A percentile compares a stretch with the other conserved stretches of the same genome.
Evolutionary conservation across 257 asterid species (phyloP).

Genomic region (Lycium ferocissimum): DNA sequence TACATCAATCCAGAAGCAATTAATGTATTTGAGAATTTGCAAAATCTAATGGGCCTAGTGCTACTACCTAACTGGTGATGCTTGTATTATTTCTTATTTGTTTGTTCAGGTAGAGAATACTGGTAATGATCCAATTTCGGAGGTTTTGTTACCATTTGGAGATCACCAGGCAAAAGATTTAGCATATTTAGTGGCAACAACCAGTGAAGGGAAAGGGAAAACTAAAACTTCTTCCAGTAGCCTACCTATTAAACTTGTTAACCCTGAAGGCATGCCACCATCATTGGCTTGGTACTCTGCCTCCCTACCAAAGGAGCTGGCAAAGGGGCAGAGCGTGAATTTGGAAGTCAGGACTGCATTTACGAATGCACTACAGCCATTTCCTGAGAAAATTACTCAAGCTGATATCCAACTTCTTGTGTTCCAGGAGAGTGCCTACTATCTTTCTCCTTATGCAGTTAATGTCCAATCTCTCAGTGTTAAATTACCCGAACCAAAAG

Average conservation of each 20-base stretch:
- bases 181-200: slow-evolving; percentile 60
- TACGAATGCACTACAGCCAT: slow-evolving; percentile 69
- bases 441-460: slow-evolving; percentile 79
- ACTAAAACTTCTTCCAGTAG: slow-evolving; percentile 55
- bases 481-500: slow-evolving; percentile 83
- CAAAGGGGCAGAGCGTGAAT: slow-evolving; percentile 70
- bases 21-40: slow-evolving; percentile 5
- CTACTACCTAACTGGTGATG: slow-evolving; percentile 18
- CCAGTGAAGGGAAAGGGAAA: slow-evolving; percentile 79
- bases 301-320: slow-evolving; percentile 73
- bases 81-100: slow-evolving; percentile 7
- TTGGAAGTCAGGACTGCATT: slow-evolving; percentile 82
- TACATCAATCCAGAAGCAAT: background rate
- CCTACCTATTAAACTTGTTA: slow-evolving; percentile 53
- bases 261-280: slow-evolving; percentile 74
- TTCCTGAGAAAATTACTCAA: slow-evolving; percentile 95
- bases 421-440: slow-evolving; percentile 88
- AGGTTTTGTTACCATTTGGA: slow-evolving; percentile 70
- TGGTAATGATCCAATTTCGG: slow-evolving; percentile 65
- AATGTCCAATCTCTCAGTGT: slow-evolving; percentile 76
- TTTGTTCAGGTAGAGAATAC: slow-evolving; percentile 66
- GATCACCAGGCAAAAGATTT: slow-evolving; percentile 67
- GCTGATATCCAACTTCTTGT: slow-evolving; percentile 81
- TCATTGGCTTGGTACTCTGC: slow-evolving; percentile 74
- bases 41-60: background rate